phyloP scores from a whole-genome alignment of 305 asterid genomes.

The Lippia alba region DNA sequence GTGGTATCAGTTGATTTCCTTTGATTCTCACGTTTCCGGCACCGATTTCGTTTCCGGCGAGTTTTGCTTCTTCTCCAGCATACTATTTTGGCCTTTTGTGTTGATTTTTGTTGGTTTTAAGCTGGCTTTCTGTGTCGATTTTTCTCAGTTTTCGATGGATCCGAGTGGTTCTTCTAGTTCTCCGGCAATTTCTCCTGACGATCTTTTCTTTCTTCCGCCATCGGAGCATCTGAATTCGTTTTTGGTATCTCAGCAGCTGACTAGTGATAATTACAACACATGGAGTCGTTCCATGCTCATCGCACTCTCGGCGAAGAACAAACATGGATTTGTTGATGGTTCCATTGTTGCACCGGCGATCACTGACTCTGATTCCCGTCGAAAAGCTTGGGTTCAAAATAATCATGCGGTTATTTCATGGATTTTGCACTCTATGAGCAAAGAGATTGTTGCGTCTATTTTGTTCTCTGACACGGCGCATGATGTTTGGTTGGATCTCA shows the following conservation, averaged over 20 bases:
- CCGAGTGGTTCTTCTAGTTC: too few relatives aligned
- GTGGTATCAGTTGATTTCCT: too few relatives aligned
- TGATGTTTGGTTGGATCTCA: background rate
- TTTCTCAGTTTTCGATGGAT: too few relatives aligned
- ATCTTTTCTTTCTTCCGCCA: background rate
- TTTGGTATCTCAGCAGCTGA: background rate
- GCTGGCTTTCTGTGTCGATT: too few relatives aligned
- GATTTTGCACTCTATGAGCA: background rate
- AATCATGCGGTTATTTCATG: background rate
- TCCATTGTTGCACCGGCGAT: too few relatives aligned
- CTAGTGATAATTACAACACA: background rate
- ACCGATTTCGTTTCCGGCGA: too few relatives aligned
- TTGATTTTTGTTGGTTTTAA: too few relatives aligned
- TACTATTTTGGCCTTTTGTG: too few relatives aligned
- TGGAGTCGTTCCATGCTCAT: background rate
- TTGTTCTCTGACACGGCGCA: background rate
- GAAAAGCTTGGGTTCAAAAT: background rate
- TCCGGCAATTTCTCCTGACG: too few relatives aligned
- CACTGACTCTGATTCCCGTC: background rate
- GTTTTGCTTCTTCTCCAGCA: too few relatives aligned
- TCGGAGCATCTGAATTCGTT: background rate
- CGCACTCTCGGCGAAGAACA: background rate
- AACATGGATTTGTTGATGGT: background rate
- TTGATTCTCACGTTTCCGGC: too few relatives aligned
- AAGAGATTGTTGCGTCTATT: background rate